Percentiles rank a stretch among this genome's conserved stretches.
These are phyloP conservation scores for Phytophthora europaea DNA, from an alignment of 352 stramenopile species.

Conservation along the genomic window DNA sequence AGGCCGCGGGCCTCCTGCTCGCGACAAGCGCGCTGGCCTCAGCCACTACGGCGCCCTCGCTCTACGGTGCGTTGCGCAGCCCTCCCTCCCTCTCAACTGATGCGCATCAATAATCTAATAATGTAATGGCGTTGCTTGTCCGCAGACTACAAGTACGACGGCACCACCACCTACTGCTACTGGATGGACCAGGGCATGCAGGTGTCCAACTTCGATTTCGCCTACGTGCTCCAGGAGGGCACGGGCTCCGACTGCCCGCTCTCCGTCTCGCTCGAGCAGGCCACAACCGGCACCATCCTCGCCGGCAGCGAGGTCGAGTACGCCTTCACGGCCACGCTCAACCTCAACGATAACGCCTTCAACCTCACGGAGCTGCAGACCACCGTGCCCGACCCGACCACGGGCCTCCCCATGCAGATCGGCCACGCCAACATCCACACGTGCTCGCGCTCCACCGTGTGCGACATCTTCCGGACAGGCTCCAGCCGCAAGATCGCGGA, in stretches of 20 bases:
- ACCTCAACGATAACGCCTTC: constrained; percentile 74
- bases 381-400: constrained; percentile 64
- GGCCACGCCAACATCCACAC: constrained; percentile 83
- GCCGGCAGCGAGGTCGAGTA: constrained; percentile 59
- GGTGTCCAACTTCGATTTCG: constrained; percentile 76
- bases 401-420: constrained; percentile 69
- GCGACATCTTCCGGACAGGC: constrained; percentile 79
- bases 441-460: constrained; percentile 72
- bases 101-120: constrained; percentile 18
- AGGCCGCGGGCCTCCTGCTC: constrained; percentile 32
- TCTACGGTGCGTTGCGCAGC: constrained; percentile 51
- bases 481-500: constrained; percentile 70
- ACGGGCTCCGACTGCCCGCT: constrained; percentile 62
- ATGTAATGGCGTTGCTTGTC: background rate
- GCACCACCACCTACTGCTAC: constrained; percentile 86
- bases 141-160: constrained; percentile 80
- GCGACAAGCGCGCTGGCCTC: constrained; percentile 25
- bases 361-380: constrained; percentile 70
- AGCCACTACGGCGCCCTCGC: constrained; percentile 49
- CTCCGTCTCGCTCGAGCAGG: constrained; percentile 64
- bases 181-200: constrained; percentile 80
- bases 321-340: constrained; percentile 80
- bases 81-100: background rate
- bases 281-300: constrained; percentile 46
- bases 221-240: constrained; percentile 67